Percentiles rank a stretch among this genome's conserved stretches.
Evolutionary conservation across 371 early-diverging fungal species (phyloP).

Genomic region (Rhizomucor miehei): DNA sequence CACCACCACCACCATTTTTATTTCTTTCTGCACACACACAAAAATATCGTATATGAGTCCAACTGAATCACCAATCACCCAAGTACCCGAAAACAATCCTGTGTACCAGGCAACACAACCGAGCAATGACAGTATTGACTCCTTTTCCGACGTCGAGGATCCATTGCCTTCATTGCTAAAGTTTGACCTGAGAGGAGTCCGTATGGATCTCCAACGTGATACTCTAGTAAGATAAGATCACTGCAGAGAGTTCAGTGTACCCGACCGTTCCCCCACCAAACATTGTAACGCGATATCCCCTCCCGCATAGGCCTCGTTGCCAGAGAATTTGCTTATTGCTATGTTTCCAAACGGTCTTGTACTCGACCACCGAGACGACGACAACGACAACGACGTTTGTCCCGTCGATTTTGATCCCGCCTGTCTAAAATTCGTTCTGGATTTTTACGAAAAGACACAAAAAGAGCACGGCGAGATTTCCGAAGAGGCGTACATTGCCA

Average conservation of each 20-base stretch:
- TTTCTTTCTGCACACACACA: too few relatives aligned
- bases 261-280: too few relatives aligned
- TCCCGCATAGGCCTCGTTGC: conserved; percentile 4
- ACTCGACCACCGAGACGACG: background rate
- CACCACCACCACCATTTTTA: too few relatives aligned
- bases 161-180: background rate
- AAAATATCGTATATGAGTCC: too few relatives aligned
- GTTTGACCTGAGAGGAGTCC: conserved; percentile 2
- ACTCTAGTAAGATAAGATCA: conserved; percentile 4
- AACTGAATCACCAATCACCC: too few relatives aligned
- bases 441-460: conserved; percentile 3
- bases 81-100: too few relatives aligned
- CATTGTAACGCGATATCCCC: too few relatives aligned
- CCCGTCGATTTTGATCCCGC: conserved; percentile 17
- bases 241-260: background rate
- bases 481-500: conserved; percentile 12
- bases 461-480: conserved; percentile 4
- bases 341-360: conserved; percentile 15
- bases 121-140: too few relatives aligned
- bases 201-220: conserved; percentile 8
- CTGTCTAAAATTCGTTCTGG: conserved; percentile 8
- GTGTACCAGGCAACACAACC: too few relatives aligned
- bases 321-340: conserved; percentile 11
- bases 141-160: background rate
- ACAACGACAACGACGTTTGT: background rate